These are phyloP conservation scores for Penicillium malachiteum DNA, from an alignment of 495 filamentous ascomycete species.

Conservation along the genomic window DNA sequence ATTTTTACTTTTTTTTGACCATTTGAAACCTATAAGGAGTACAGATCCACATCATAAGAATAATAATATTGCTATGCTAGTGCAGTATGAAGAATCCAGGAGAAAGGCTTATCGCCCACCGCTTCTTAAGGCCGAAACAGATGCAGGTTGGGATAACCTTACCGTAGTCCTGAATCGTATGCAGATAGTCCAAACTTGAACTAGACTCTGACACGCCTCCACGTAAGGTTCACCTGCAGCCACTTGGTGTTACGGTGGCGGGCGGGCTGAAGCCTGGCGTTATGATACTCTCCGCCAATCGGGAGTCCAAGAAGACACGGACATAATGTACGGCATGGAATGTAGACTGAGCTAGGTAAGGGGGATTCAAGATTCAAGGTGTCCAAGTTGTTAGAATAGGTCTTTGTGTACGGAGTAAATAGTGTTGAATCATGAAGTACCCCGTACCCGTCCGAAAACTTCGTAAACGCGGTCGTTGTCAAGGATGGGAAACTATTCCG, in stretches of 20 bases:
- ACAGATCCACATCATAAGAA: too few relatives aligned
- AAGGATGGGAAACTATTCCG: not conserved
- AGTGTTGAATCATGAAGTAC: too few relatives aligned
- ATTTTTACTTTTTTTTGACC: not conserved
- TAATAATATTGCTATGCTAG: too few relatives aligned
- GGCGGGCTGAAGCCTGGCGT: constrained; percentile 9
- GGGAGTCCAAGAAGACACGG: not conserved
- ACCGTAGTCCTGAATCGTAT: constrained; percentile 6
- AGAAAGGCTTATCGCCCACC: constrained; percentile 4
- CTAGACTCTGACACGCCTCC: constrained; percentile 5
- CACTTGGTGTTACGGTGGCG: constrained; percentile 10
- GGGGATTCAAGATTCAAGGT: not conserved
- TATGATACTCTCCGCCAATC: not conserved
- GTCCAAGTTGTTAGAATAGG: not conserved
- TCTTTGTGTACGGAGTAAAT: not conserved
- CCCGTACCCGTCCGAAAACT: not conserved
- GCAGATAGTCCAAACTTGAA: constrained; percentile 12
- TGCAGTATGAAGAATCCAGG: too few relatives aligned
- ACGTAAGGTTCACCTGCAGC: constrained; percentile 7
- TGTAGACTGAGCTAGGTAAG: not conserved
- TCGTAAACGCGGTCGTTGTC: not conserved
- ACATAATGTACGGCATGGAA: not conserved
- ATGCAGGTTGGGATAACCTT: constrained; percentile 22
- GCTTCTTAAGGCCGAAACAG: constrained; percentile 1
- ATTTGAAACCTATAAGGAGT: not conserved